Base-by-base conservation (phyloP, 2,329 filamentous ascomycete genomes). In the Cryphonectria nitschkei region DNA sequence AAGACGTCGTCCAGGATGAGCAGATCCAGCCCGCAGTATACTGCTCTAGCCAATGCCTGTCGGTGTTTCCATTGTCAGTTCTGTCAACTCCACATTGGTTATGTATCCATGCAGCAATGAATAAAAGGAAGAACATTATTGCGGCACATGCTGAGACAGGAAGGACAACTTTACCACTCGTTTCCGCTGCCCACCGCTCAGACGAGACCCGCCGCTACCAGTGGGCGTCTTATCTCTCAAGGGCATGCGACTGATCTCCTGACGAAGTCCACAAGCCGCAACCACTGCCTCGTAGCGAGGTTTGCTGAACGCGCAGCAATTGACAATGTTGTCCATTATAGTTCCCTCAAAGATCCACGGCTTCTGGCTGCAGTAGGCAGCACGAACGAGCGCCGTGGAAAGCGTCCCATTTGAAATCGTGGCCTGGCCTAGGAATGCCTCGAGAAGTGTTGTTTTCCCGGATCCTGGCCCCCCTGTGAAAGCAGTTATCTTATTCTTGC, bases 91-190 rank as follows among this genome's bases (percentile, higher is more conserved):
- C 7, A 9, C 6, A 22, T 52, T 9, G 7, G 8, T 1, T 52
- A 2, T 52, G 46, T 5, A n/a, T 1, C 3, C 0, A n/a, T 52
- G 1, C 1, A 7, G 19, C 9, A 8, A 9, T 13, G 1, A 9
- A 39, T 1, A 1, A 9, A n/a, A 52, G 46, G 46, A 11, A 7
- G 2, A 13, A 52, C 9, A 52, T 0, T 1, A 39, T 39, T 13
- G 22, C n/a, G 9, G 19, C 19, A 52, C 46, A 9, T 52, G 22
- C 19, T 52, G 3, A 6, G 7, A 9, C 9, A 2, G n/a, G 6
- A 3, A n/a, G 19, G 19, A 22, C 7, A 52, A 22, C 19, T 3
- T 52, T 52, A 52, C 46, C 46, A 52, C 46, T 22, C 46, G 46
- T 52, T 52, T 52, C 2, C 22, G 46, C 46, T 52, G 46, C 22